Percentiles rank a stretch among this genome's conserved stretches.
Conservation (phyloP, 306 rosid species). For the Elaeagnus macrophylla region DNA sequence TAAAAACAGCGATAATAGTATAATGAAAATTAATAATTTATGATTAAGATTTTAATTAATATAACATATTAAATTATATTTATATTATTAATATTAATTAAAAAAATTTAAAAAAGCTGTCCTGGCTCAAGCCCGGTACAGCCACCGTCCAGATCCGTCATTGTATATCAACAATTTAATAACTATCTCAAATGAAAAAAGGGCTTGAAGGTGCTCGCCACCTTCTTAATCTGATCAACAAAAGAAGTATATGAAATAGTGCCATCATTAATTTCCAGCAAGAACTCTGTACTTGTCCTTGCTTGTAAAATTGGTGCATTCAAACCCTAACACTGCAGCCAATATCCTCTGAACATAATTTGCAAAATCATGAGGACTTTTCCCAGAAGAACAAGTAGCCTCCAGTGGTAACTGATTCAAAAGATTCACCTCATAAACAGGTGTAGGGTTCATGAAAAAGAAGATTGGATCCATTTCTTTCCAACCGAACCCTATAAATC, state of each 20-base stretch:
- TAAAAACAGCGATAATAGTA: no score
- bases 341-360: slow-evolving; percentile 82
- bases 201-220: slow-evolving; percentile 37
- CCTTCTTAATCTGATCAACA: slow-evolving; percentile 36
- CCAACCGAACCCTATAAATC: slow-evolving; percentile 85
- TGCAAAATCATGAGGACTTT: slow-evolving; percentile 85
- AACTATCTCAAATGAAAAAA: slow-evolving; percentile 26
- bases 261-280: slow-evolving; percentile 93
- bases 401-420: slow-evolving; percentile 76
- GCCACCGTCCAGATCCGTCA: no score
- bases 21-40: no score
- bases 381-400: slow-evolving; percentile 81
- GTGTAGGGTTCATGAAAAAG: slow-evolving; percentile 95
- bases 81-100: not conserved
- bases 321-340: slow-evolving; percentile 81
- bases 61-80: not conserved
- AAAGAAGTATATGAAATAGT: slow-evolving; percentile 42
- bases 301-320: slow-evolving; percentile 81
- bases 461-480: slow-evolving; percentile 74
- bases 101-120: not conserved
- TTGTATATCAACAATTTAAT: not conserved
- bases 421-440: slow-evolving; percentile 83
- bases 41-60: no score
- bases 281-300: slow-evolving; percentile 77
- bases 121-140: no score